Base-by-base conservation (phyloP, 2,329 filamentous ascomycete species). In the Akanthomyces dipterigenus region DNA sequence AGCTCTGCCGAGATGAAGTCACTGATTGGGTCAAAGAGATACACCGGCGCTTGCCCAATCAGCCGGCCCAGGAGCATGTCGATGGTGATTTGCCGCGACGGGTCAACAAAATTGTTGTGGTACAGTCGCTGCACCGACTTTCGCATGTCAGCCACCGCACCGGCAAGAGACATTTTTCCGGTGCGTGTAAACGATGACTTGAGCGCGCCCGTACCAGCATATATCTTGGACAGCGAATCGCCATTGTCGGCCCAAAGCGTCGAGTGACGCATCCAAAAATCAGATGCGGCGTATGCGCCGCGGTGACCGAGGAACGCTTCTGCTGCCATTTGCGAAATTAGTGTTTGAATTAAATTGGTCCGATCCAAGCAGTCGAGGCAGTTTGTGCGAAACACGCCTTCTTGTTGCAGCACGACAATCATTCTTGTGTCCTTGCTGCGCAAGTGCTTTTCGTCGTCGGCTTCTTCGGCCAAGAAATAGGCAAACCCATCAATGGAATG, bases 191-290 rank as follows among this genome's bases (percentile, higher is more conserved):
- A 98, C 0, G 93, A 97, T 2, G 92, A 93, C 73, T 98, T 99
- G 49, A 99, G 78, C 18, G 95, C 95, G 5, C 95, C 95, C 3
- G 95, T 99, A 26, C 95, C 95, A 9, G 95, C 95, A 71, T 99
- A 99, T 28, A 97, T 98, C 70, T 91, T 91, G 14, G 93, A 97
- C 53, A 99, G 76, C 6, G 90, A 89, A 76, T 99, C 95, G 24
- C 95, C 95, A 70, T 97, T 98, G 73, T 99, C 95, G 38, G 95
- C 95, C 95, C 95, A 99, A 1, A 99, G 81, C 63, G 87, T 95
- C 9, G 91, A 93, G 76, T 99, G 95, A 54, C 91, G 83, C 76
- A 91, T 88, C 89, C 93, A 96, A 68, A 98, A 93, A 70, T 98
- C 93, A 0, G 87, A 83, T 11, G 82, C 81, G 0, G 90, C 88